These are phyloP conservation scores for Neofusicoccum kwambonambiense DNA, from an alignment of 2,329 filamentous ascomycete genomes.

Conservation along the genomic window DNA sequence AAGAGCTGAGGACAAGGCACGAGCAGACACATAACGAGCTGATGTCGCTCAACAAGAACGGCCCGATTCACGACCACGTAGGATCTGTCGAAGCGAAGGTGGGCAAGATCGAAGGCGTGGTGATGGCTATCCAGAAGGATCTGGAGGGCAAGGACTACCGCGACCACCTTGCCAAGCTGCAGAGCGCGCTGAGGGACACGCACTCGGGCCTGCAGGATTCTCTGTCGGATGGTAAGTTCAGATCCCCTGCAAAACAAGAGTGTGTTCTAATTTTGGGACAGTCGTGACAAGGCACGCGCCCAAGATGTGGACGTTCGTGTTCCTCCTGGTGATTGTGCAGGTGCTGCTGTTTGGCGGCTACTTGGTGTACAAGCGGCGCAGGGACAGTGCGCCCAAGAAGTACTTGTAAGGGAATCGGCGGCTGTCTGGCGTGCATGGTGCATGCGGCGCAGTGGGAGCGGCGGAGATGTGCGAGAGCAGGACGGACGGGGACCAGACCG, in stretches of 20 bases:
- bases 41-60: constrained; percentile 26
- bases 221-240: constrained; percentile 27
- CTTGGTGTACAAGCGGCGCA: constrained; percentile 75
- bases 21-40: constrained; percentile 60
- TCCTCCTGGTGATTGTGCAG: constrained; percentile 74
- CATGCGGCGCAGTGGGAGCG: neutral
- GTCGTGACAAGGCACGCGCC: constrained; percentile 55
- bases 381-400: constrained; percentile 81
- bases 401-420: constrained; percentile 60
- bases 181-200: constrained; percentile 53
- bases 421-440: neutral
- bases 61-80: constrained; percentile 32
- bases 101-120: constrained; percentile 50
- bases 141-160: constrained; percentile 59
- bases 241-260: constrained; percentile 45
- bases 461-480: neutral
- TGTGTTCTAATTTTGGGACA: constrained; percentile 41
- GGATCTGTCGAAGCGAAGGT: constrained; percentile 47
- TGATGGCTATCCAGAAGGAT: constrained; percentile 53
- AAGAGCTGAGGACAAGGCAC: constrained; percentile 50
- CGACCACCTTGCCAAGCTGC: constrained; percentile 53
- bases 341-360: constrained; percentile 67
- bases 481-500: neutral
- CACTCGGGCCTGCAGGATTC: constrained; percentile 50
- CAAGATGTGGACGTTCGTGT: constrained; percentile 62